Percentiles rank a stretch among this genome's conserved stretches.
These are phyloP conservation scores for Phialophora chinensis DNA, from an alignment of 2,329 filamentous ascomycete genomes.

Conservation along the genomic window DNA sequence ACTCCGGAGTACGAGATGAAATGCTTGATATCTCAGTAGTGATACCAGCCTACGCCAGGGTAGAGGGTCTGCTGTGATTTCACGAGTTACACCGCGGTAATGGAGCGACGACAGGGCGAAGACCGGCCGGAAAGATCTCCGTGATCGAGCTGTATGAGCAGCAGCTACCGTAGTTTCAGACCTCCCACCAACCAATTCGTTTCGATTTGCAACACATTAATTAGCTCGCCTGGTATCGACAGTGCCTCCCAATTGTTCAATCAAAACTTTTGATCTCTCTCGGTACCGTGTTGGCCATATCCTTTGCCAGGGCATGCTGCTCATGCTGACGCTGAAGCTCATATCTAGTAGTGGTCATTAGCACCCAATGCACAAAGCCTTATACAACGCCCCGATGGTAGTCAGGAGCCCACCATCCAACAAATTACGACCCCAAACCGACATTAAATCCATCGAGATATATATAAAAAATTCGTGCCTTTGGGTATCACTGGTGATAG, in stretches of 20 bases:
- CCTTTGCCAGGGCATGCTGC: background rate
- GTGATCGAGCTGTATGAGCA: background rate
- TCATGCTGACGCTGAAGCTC: constrained; percentile 4
- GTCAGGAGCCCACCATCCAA: background rate
- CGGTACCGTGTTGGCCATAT: background rate
- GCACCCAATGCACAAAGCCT: background rate
- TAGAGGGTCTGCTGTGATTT: background rate
- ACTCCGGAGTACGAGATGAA: background rate
- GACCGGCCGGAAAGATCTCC: background rate
- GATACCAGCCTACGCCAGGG: background rate
- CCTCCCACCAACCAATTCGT: background rate
- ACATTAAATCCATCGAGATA: background rate
- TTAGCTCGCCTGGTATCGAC: background rate
- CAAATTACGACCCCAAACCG: constrained; percentile 18
- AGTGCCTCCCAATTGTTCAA: background rate
- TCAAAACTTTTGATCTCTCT: background rate
- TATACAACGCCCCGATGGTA: background rate
- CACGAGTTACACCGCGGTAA: background rate
- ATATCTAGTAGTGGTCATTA: constrained; percentile 6
- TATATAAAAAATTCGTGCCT: constrained; percentile 32
- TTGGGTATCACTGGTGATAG: constrained; percentile 33
- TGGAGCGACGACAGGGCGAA: background rate
- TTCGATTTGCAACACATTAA: background rate
- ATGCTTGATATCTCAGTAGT: background rate
- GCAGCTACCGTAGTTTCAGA: background rate